A percentile compares a stretch with the other conserved stretches of the same genome.
Conservation (phyloP, 2,329 filamentous ascomycete species). For the Acephala macrosclerotiorum region DNA sequence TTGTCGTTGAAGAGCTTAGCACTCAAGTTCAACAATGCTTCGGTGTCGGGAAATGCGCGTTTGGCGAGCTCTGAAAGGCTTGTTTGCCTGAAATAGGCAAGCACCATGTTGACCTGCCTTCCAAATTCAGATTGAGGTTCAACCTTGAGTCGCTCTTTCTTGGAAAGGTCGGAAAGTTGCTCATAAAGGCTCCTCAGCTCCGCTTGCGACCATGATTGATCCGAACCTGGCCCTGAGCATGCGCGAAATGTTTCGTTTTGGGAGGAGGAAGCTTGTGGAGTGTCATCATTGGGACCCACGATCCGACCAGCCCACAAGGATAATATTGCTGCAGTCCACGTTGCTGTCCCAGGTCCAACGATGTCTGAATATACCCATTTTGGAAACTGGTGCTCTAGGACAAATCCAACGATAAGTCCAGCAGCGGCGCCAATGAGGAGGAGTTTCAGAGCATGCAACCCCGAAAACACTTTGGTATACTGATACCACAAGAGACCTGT, state of each 20-base stretch:
- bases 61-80: constrained; percentile 16
- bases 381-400: constrained; percentile 48
- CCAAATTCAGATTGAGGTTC: constrained; percentile 51
- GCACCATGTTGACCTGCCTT: constrained; percentile 51
- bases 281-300: constrained; percentile 51
- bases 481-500: constrained; percentile 55
- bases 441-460: constrained; percentile 56
- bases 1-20: constrained; percentile 26
- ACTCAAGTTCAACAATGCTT: constrained; percentile 42
- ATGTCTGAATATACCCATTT: constrained; percentile 53
- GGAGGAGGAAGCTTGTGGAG: not conserved
- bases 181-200: constrained; percentile 55
- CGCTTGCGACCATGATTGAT: constrained; percentile 56
- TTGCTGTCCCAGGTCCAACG: constrained; percentile 54
- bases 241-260: constrained; percentile 19
- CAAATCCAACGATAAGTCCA: constrained; percentile 54
- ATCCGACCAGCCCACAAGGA: constrained; percentile 56
- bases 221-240: constrained; percentile 42
- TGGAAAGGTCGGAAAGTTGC: constrained; percentile 48
- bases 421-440: constrained; percentile 53
- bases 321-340: constrained; percentile 60
- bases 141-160: constrained; percentile 51
- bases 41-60: constrained; percentile 52
- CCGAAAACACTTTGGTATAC: constrained; percentile 55
- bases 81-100: constrained; percentile 27